Base-by-base conservation (phyloP, 1,284 basidiomycete species). In the Macrocystidia cucumis region DNA sequence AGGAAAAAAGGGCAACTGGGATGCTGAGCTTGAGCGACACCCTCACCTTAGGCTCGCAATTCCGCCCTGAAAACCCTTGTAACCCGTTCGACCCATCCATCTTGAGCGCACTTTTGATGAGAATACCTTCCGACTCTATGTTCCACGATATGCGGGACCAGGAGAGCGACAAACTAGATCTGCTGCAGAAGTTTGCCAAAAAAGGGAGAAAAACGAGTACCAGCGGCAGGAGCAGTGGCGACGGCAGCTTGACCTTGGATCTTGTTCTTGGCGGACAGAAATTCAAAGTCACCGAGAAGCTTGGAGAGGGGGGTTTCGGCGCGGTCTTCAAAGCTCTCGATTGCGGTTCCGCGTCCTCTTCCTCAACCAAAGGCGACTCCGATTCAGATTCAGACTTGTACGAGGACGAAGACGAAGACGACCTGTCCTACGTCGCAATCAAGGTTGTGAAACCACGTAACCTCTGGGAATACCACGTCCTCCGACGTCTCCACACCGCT, bases 281-380 rank as follows among this genome's bases (percentile, higher is more conserved):
- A 29, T 91, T 86, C 50, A 70, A 72, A 34, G 74, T 98, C 6
- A 63, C 69, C 4, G 83, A 84, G 44, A 98, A 98, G 59, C 71
- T 99, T 14, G 96, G 96, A 4, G 95, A 99, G 63, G 96, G 96
- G 4, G 92, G 92, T 0, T 99, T 92, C 49, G 96, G 95, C 0
- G 78, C 86, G 2, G 96, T 98, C 7, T 99, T 96, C 64, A 77
- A 81, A 41, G 91, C 84, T 3, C 68, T 72, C 39, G 76, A 79
- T 46, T 49, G 74, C n/a, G 69, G 70, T n/a, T 55, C 57, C 13
- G 54, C 54, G 21, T 40, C 52, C 7, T 53, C 57, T 11, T 5
- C n/a, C 5, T n/a, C n/a, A n/a, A n/a, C n/a, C n/a, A n/a, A n/a
- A n/a, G n/a, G n/a, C n/a, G 67, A 73, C 5, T 74, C 75, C 5